phyloP scores from a whole-genome alignment of 2,329 filamentous ascomycete species.

The Xylaria sp. region DNA sequence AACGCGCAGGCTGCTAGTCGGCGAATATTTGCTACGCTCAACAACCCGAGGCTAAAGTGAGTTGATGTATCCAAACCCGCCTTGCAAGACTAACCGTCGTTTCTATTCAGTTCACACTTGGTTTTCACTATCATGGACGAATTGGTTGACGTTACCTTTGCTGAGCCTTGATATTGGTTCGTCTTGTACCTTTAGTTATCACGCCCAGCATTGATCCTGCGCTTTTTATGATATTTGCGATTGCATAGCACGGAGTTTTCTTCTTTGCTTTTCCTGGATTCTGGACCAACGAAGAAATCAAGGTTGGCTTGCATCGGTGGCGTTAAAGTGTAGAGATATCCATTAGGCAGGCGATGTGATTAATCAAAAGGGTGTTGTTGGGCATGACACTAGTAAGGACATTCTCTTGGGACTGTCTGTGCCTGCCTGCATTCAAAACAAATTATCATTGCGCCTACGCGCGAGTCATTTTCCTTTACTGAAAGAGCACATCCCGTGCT shows the following conservation, averaged over 20 bases:
- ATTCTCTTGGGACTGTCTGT: background rate
- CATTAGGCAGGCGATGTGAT: conserved; percentile 21
- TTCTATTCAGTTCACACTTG: conserved; percentile 68
- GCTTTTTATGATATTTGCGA: conserved; percentile 22
- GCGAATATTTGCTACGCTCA: conserved; percentile 88
- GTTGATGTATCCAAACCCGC: conserved; percentile 49
- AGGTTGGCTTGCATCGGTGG: conserved; percentile 31
- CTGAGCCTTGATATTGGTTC: conserved; percentile 47
- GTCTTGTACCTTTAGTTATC: conserved; percentile 6
- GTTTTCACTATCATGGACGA: conserved; percentile 78
- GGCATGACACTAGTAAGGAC: conserved; percentile 9
- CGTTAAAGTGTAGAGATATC: conserved; percentile 28
- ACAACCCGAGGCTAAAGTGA: conserved; percentile 90
- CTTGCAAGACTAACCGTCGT: conserved; percentile 35
- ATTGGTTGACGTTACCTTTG: conserved; percentile 72
- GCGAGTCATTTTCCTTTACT: background rate
- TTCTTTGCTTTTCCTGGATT: conserved; percentile 1
- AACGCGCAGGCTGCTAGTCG: conserved; percentile 93
- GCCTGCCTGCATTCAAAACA: conserved; percentile 12
- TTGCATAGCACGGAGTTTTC: conserved; percentile 38
- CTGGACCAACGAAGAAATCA: conserved; percentile 3
- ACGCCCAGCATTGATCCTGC: background rate
- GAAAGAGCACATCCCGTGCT: background rate
- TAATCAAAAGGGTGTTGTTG: conserved; percentile 2
- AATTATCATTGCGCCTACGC: conserved; percentile 3